Base-by-base conservation (phyloP, 208 protist species). In the Trypanosomatidae sp. region DNA sequence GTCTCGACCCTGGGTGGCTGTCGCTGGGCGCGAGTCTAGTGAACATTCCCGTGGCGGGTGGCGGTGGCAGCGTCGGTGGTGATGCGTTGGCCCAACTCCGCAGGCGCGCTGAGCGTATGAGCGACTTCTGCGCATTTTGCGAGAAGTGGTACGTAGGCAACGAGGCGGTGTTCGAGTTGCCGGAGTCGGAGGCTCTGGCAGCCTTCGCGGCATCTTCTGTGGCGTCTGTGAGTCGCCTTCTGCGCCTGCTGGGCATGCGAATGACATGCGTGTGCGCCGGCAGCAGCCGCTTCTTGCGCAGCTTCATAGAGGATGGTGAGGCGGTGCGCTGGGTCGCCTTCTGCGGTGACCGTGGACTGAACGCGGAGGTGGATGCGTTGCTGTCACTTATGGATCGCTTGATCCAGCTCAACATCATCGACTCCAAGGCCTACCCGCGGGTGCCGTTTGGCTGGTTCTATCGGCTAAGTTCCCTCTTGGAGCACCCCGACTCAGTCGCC, bases 371-470 rank as follows among this genome's bases (percentile, higher is more conserved):
- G 30, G 85, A 91, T 49, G 83, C 82, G 47, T 77, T 89, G 44
- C 85, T 97, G 43, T 76, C 67, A 33, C 28, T 95, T 17, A 84
- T 89, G 71, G 74, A 86, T 43, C 85, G 88, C 22, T 55, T 95
- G 36, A 56, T 94, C 75, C 73, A 75, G 56, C 79, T 94, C 9
- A 71, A 86, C 58, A 71, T 87, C 36, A 71, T 39, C 3, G 73
- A 87, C 56, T 66, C 79, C n/a, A 83, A 82, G 71, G 73, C 74
- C 46, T 94, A 83, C 67, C 82, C 86, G 2, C 80, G 69, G 3
- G 71, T 95, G 66, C 92, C 92, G 0, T 94, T 92, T 68, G 84
- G 92, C 30, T 97, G 92, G 91, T 74, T 94, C 28, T 93, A 92
- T 67, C 90, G 93, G n/a, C 77, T 97, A 36, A 64, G 64, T 43